Evolutionary conservation across 1,284 basidiomycete species (phyloP).

Genomic region (Megacollybia platyphylla): DNA sequence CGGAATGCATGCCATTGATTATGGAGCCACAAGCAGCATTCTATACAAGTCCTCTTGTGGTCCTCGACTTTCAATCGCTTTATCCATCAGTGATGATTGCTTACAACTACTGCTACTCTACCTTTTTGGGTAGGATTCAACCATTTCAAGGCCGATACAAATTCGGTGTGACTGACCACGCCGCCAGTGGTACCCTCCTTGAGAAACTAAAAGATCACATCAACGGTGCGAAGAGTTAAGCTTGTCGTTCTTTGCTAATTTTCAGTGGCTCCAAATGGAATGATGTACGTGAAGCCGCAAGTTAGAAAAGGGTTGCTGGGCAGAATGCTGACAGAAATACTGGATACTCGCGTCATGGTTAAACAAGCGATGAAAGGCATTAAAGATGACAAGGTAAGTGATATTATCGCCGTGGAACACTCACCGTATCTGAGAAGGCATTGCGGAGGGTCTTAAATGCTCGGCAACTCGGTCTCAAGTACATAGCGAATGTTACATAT

Average conservation of each 20-base stretch:
- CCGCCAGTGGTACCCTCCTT: conserved; percentile 59
- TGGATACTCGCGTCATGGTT: conserved; percentile 97
- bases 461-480: conserved; percentile 80
- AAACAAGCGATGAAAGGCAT: conserved; percentile 87
- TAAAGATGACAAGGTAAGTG: conserved; percentile 58
- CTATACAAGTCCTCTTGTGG: conserved; percentile 84
- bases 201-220: conserved; percentile 63
- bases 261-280: conserved; percentile 86
- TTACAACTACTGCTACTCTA: conserved; percentile 96
- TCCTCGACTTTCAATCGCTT: conserved; percentile 91
- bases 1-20: conserved; percentile 82
- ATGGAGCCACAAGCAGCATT: conserved; percentile 92
- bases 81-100: conserved; percentile 98
- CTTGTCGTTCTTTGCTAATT: conserved; percentile 1
- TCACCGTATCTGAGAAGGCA: conserved; percentile 29
- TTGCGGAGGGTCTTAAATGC: conserved; percentile 72
- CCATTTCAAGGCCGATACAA: conserved; percentile 84
- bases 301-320: conserved; percentile 80
- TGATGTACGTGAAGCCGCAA: conserved; percentile 82
- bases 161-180: conserved; percentile 75
- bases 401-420: background rate
- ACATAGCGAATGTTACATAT: conserved; percentile 84
- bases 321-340: conserved; percentile 86
- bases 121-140: conserved; percentile 82
- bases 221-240: conserved; percentile 34